phyloP scores from a whole-genome alignment of 225 moss, liverwort and hornwort genomes.

The Antitrichia curtipendula region DNA sequence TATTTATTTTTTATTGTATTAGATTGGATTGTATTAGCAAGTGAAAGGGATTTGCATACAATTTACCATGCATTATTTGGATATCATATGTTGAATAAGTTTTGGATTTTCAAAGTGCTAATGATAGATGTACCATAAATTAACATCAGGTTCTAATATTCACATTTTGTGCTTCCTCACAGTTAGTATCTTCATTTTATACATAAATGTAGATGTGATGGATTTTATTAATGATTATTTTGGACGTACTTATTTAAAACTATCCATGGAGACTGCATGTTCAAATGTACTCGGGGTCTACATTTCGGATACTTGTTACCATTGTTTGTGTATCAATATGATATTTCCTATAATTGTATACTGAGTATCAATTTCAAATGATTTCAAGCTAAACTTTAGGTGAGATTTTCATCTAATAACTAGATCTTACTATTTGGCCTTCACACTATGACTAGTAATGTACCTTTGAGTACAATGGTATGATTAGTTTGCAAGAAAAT shows the following conservation, averaged over 20 bases:
- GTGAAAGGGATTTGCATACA: not conserved
- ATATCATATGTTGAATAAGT: not conserved
- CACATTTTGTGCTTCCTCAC: not conserved
- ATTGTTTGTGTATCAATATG: too few relatives aligned
- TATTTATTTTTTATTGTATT: too few relatives aligned
- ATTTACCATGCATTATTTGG: not conserved
- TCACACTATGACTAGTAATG: not conserved
- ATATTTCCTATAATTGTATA: too few relatives aligned
- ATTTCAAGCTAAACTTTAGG: too few relatives aligned
- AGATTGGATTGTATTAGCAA: accelerated
- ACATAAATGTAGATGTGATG: not conserved
- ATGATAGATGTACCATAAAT: too few relatives aligned
- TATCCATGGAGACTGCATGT: too few relatives aligned
- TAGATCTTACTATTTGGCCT: not conserved
- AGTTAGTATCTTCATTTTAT: not conserved
- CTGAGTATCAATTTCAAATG: too few relatives aligned
- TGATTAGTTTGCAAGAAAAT: not conserved
- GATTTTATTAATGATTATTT: not conserved
- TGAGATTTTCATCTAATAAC: too few relatives aligned
- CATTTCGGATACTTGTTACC: not conserved
- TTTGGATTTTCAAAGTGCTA: not conserved
- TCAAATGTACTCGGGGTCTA: too few relatives aligned
- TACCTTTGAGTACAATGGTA: not conserved
- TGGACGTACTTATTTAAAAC: too few relatives aligned
- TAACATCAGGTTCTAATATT: not conserved